Evolutionary conservation across 495 filamentous ascomycete species (phyloP), one percentile per base, ranked within the genome.

Genomic region (Ramalina intermedia): DNA sequence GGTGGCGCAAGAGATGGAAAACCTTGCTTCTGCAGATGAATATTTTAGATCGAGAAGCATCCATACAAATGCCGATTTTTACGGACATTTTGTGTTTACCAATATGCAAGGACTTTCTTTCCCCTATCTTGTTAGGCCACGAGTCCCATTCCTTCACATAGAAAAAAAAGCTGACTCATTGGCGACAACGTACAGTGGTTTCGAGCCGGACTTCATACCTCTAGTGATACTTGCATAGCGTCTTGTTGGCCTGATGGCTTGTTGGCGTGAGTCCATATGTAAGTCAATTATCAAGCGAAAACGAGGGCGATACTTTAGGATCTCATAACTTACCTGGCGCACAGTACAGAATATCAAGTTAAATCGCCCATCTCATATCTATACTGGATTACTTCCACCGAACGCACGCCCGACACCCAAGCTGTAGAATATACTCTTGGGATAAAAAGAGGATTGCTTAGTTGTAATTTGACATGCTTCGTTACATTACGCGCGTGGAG

Each of bases 31-130:
- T 6, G 55, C 59, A 11, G 76, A 81, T 43, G 64, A 70, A 24
- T 80, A 74, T 51, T 79, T 80, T 38, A 50, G 57, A 5, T 57
- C 59, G 18, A 55, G 74, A 9, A 62, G 64, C 0, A 53, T 80
- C 40, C 70, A 73, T 37, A 69, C 72, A 0, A 79, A 79, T 52
- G 75, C 73, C 9, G 76, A 80, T 46, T 68, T 79, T 47, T 79
- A 74, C 58, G 71, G 70, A 5, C 68, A 66, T 21, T 73, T 80
- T 41, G 66, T 74, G n/a, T 80, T 76, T 42, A 72, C 69, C 6
- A 68, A 64, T 4, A 63, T 79, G 76, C 66, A 42, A 48, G 61
- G 53, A 6, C n/a, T 43, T 48, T 48, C 23, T 27, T 27, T 35
- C 8, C 18, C 36, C 26, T 23, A 14, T 9, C 29, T 33, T 3